A percentile compares a stretch with the other conserved stretches of the same genome.
Evolutionary conservation across 306 rosid species (phyloP).

Genomic region (Acacia melanoxylon): DNA sequence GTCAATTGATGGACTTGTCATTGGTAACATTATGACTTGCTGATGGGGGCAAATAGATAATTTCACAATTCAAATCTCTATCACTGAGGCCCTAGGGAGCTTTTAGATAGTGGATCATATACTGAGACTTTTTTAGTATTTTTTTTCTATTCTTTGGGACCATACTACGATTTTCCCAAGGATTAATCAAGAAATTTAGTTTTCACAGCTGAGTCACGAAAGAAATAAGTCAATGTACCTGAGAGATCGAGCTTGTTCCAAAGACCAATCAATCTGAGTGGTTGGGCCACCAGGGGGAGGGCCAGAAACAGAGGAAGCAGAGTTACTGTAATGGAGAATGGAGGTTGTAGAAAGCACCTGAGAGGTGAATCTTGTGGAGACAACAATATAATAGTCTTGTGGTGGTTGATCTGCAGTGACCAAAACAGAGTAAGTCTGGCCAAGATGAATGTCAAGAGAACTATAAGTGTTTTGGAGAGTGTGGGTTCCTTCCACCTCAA

Average conservation of each 20-base stretch:
- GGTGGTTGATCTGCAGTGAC: slow-evolving; percentile 82
- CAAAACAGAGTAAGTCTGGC: slow-evolving; percentile 76
- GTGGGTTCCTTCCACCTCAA: slow-evolving; percentile 94
- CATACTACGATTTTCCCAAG: neutral
- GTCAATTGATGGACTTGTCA: too few species aligned
- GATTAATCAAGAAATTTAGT: neutral
- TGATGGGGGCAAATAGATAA: too few species aligned
- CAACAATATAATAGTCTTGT: slow-evolving; percentile 70
- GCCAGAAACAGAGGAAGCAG: slow-evolving; percentile 53
- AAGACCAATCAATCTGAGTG: slow-evolving; percentile 70
- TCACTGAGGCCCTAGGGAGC: too few species aligned
- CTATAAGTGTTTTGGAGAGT: slow-evolving; percentile 70
- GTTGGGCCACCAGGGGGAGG: slow-evolving; percentile 79
- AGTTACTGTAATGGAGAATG: slow-evolving; percentile 73
- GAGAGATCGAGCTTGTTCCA: slow-evolving; percentile 77
- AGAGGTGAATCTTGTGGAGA: slow-evolving; percentile 67
- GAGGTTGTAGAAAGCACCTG: slow-evolving; percentile 58
- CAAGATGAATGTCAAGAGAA: slow-evolving; percentile 85
- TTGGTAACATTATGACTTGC: too few species aligned
- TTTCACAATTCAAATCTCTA: too few species aligned
- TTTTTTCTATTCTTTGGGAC: too few species aligned
- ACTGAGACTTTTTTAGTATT: too few species aligned
- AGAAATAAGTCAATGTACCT: slow-evolving; percentile 43
- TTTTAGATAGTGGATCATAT: too few species aligned
- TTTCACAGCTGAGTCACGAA: neutral